Conservation (phyloP, 441 rosid genomes). For the Adansonia rubrostipa region DNA sequence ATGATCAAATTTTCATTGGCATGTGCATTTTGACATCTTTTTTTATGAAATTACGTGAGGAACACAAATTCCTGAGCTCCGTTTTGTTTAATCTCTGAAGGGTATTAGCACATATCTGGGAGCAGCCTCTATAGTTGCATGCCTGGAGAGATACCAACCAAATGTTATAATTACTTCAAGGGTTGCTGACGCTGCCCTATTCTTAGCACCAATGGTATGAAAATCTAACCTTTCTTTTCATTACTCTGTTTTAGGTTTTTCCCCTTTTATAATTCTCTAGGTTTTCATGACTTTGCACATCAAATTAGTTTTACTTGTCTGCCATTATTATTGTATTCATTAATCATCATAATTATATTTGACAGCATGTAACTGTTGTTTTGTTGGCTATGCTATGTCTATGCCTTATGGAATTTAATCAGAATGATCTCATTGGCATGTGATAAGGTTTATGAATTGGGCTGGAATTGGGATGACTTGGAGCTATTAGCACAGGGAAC, state of each 20-base stretch:
- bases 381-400: constrained; percentile 10
- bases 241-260: not conserved
- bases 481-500: constrained; percentile 82
- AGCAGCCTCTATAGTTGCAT: constrained; percentile 92
- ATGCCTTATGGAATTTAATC: constrained; percentile 14
- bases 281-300: not conserved
- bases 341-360: constrained; percentile 4
- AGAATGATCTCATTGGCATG: constrained; percentile 25
- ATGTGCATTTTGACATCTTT: constrained; percentile 4
- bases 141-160: constrained; percentile 83
- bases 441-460: constrained; percentile 82
- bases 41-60: not conserved
- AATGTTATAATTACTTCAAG: constrained; percentile 82
- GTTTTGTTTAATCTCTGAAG: constrained; percentile 44
- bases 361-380: not conserved
- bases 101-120: constrained; percentile 89
- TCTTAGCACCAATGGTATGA: constrained; percentile 90
- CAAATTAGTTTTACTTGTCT: not conserved
- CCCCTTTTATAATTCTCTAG: constrained; percentile 1
- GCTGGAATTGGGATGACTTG: constrained; percentile 93
- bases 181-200: constrained; percentile 91
- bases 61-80: not conserved
- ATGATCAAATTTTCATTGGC: not conserved
- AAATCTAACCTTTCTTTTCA: constrained; percentile 7
- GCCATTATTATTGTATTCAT: not conserved